Evolutionary conservation across 2,329 filamentous ascomycete species (phyloP), one percentile per base, ranked within the genome.

Genomic region (Fusarium goolgardi): DNA sequence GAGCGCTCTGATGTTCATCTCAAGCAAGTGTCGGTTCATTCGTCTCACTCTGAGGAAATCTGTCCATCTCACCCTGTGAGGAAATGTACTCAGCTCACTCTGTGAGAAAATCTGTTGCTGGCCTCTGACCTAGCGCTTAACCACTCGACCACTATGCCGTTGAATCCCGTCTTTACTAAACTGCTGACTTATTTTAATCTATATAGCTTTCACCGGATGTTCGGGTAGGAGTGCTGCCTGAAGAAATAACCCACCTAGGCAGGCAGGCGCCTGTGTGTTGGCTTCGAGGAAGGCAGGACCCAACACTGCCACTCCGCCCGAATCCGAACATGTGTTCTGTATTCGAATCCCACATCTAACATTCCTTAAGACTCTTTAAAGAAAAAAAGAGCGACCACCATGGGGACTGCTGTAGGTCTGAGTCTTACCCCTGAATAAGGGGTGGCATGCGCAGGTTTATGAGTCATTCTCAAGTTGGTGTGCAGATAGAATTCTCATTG

Each of bases 1-100:
- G 32, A 32, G 15, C 50, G 49, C 49, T 15, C 8, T 45, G 27
- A 41, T 41, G 32, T 46, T 55, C n/a, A 31, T 46, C 55, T 39
- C 25, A 34, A 34, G 49, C 18, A 25, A 25, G 39, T 25, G 15
- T 23, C 13, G 39, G 21, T 29, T 29, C 10, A 8, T 16, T 20
- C 20, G 11, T 7, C 37, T 40, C 37, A 39, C 37, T 39, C 25
- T 25, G 25, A 25, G 25, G 25, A 25, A 25, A 25, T 7, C 25
- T 25, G 25, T 8, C 7, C 25, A 25, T 7, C 25, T 25, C 29
- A 12, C 29, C 5, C 12, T 13, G 11, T 31, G 29, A 13, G 29
- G 12, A 31, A 31, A 5, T 6, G 13, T 31, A 31, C 10, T 12
- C 29, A 31, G 10, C 29, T 13, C 29, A 32, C 31, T 32, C 31